Evolutionary conservation across 2,329 filamentous ascomycete genomes (phyloP), one percentile per base, ranked within the genome.

Genomic region (Cladosporium sp.): DNA sequence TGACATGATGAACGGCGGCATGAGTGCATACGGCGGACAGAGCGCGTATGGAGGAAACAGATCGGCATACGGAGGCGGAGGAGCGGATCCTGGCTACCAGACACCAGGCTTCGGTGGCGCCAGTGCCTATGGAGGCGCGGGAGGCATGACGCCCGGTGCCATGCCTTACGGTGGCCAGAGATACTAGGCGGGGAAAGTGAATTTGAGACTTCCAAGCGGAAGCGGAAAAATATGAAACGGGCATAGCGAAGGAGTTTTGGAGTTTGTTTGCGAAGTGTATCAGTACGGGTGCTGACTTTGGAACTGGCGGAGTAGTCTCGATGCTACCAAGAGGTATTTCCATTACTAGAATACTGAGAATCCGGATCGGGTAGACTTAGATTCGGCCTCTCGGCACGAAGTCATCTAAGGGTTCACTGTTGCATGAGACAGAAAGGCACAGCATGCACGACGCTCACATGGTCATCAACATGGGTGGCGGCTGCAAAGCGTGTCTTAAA

Each of bases 11-110:
- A 82, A 85, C 60, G 88, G 88, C 37, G 89, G 84, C 70, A 87
- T 84, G 9, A 90, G 88, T 8, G 86, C 88, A 0, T 89, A 87
- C 68, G 85, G 81, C 67, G 85, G 80, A 22, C 80, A 74, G 65
- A 88, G 83, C 68, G 78, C 84, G 17, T 92, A 89, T 84, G 49
- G 88, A 14, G 88, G 88, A 17, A 84, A 76, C 51, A 82, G 77
- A 8, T 86, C 84, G 11, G 83, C 84, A 9, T 87, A 87, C 67
- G 84, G 84, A 40, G 67, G 63, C 17, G 61, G 58, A 8, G 61
- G 57, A n/a, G 61, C 60, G 19, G 63, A 64, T 7, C 60, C 63
- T 2, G 88, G 88, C 34, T 90, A 86, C 69, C 86, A 84, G 15
- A 90, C 88, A 14, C 87, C 88, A 0, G 64, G 60, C 1, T 89